These are phyloP conservation scores for Suillus brevipes DNA, from an alignment of 768 basidiomycete species.

Conservation along the genomic window DNA sequence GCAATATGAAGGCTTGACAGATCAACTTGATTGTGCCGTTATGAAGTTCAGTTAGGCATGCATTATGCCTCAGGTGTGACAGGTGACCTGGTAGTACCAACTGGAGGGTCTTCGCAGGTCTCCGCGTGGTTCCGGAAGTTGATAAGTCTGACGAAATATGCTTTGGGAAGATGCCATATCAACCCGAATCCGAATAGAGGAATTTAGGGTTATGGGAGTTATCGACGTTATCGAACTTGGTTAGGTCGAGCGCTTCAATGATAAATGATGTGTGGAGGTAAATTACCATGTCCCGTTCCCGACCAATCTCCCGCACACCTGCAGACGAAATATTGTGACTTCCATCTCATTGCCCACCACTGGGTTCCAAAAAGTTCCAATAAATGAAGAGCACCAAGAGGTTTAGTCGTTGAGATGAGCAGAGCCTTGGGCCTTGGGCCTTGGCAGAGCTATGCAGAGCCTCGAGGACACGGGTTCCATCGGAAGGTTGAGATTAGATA, in stretches of 20 bases:
- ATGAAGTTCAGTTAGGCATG: neutral
- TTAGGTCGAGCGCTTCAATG: neutral
- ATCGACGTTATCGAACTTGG: neutral
- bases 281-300: neutral
- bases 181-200: neutral
- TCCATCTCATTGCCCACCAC: neutral
- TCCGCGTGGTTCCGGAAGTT: conserved; percentile 1
- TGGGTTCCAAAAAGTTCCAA: neutral
- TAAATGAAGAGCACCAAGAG: neutral
- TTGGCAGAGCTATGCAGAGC: neutral
- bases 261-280: neutral
- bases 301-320: neutral
- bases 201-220: neutral
- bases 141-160: neutral
- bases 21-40: neutral
- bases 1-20: neutral
- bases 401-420: neutral
- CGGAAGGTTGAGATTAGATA: neutral
- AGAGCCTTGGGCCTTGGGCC: neutral
- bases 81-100: neutral
- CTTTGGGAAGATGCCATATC: neutral
- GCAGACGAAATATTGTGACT: neutral
- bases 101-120: neutral
- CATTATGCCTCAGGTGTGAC: neutral
- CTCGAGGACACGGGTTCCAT: neutral